phyloP scores from a whole-genome alignment of 129 eudicot species.

The Dittrichia graveolens region DNA sequence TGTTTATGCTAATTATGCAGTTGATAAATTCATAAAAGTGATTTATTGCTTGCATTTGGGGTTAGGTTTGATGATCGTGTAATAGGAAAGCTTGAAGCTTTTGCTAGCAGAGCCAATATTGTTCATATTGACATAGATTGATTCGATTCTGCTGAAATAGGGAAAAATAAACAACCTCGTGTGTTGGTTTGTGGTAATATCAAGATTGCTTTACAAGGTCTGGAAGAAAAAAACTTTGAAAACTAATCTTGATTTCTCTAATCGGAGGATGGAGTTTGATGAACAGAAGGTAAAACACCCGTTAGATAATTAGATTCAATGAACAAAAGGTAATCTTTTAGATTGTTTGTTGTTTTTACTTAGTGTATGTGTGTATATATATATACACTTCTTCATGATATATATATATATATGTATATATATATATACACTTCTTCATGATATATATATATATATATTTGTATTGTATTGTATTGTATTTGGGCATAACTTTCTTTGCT shows the following conservation, averaged over 20 bases:
- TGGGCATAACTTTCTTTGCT: no score
- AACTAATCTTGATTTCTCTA: slow-evolving; percentile 46
- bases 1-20: slow-evolving; percentile 79
- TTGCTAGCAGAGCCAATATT: slow-evolving; percentile 86
- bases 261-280: slow-evolving; percentile 60
- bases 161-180: slow-evolving; percentile 83
- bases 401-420: no score
- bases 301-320: no score
- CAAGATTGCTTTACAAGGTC: slow-evolving; percentile 58
- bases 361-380: no score
- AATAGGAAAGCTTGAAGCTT: slow-evolving; percentile 84
- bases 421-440: no score
- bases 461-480: no score
- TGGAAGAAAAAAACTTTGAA: slow-evolving; percentile 42
- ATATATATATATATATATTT: no score
- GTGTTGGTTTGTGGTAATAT: slow-evolving; percentile 75
- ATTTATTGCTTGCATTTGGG: slow-evolving; percentile 50
- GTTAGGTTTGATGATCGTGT: slow-evolving; percentile 86
- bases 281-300: slow-evolving; percentile 56
- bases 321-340: no score
- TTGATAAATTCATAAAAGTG: slow-evolving; percentile 77
- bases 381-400: no score
- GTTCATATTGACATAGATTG: slow-evolving; percentile 67
- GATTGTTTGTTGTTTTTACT: no score
- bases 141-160: slow-evolving; percentile 67